Evolutionary conservation across 345 rosid genomes (phyloP).

Genomic region (Theobroma cacao): DNA sequence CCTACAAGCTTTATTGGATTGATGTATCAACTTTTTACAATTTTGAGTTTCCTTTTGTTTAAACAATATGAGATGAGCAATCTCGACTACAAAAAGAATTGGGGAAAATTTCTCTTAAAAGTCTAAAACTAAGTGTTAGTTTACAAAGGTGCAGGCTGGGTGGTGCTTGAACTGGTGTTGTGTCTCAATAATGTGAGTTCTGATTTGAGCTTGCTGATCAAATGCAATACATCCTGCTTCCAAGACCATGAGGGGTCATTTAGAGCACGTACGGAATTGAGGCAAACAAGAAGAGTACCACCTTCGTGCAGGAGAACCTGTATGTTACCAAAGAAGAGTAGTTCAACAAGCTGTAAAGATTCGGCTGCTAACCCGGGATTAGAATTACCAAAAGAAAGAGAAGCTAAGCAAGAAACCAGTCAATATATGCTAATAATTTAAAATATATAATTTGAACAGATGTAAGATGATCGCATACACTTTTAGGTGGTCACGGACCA

Average conservation of each 20-base stretch:
- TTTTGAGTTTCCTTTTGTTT: background rate
- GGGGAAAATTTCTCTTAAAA: background rate
- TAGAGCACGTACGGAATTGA: conserved; percentile 76
- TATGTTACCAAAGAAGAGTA: background rate
- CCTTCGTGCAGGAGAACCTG: conserved; percentile 97
- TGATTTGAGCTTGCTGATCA: conserved; percentile 35
- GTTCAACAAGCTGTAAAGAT: background rate
- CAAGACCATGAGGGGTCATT: conserved; percentile 87
- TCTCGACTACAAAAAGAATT: background rate
- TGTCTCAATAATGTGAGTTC: conserved; percentile 18
- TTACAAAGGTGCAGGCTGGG: conserved; percentile 36
- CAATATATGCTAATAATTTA: background rate
- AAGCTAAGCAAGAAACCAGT: background rate
- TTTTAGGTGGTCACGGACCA: background rate
- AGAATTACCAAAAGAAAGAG: background rate
- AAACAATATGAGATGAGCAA: background rate
- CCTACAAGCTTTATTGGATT: background rate
- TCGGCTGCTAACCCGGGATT: background rate
- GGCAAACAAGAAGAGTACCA: conserved; percentile 87
- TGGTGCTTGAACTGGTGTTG: conserved; percentile 22
- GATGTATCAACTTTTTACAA: background rate
- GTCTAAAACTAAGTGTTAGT: background rate
- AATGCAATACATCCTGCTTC: conserved; percentile 55
- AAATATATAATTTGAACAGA: background rate
- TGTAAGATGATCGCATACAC: background rate